Evolutionary conservation across 1,284 basidiomycete genomes (phyloP).

Genomic region (Ceratobasidium sp.): DNA sequence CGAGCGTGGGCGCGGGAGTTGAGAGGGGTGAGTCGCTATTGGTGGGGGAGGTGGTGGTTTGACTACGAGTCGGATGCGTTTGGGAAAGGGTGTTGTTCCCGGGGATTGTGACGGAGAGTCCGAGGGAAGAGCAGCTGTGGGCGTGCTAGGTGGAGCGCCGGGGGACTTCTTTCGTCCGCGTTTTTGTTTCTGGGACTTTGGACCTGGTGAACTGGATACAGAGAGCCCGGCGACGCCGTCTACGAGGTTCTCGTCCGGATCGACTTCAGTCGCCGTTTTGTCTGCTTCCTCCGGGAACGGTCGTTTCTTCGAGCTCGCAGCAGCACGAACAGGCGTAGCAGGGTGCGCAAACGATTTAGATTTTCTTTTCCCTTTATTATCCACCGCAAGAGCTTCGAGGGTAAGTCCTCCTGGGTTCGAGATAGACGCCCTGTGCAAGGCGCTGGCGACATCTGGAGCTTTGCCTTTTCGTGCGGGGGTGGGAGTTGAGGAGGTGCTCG

Average conservation of each 20-base stretch:
- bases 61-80: conserved; percentile 30
- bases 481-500: neutral
- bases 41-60: conserved; percentile 34
- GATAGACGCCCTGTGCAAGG: conserved; percentile 6
- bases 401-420: no score
- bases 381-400: neutral
- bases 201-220: neutral
- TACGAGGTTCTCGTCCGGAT: neutral
- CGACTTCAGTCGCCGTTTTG: no score
- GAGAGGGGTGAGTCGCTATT: conserved; percentile 29
- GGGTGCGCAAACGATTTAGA: conserved; percentile 18
- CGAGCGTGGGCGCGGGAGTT: conserved; percentile 17
- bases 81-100: neutral
- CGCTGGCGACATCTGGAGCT: conserved; percentile 4
- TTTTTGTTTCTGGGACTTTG: conserved; percentile 21
- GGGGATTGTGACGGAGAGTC: conserved; percentile 1
- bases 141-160: neutral
- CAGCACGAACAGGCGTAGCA: neutral
- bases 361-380: neutral
- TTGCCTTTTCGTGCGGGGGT: conserved; percentile 49
- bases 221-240: neutral
- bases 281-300: neutral
- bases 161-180: conserved; percentile 15
- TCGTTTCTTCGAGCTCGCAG: conserved; percentile 16
- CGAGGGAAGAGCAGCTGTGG: neutral